Conservation (phyloP, 2,329 filamentous ascomycete species). For the Pseudogymnoascus sp. region DNA sequence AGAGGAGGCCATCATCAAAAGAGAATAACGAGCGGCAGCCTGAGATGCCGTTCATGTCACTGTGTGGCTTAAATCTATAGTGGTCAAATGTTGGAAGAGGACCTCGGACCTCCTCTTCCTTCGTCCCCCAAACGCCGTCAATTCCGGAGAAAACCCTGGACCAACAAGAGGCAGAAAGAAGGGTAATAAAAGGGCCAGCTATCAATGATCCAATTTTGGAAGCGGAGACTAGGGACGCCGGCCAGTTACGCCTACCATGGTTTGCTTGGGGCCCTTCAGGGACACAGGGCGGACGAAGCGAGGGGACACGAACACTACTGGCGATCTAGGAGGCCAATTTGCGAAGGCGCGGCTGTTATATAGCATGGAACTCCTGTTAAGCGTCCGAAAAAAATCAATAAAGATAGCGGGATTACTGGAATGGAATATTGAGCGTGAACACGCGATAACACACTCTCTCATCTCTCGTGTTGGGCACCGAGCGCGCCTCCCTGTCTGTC, state of each 20-base stretch:
- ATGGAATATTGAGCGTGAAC: neutral
- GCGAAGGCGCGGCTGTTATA: neutral
- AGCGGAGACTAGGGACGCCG: neutral
- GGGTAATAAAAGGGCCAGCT: slow-evolving; percentile 6
- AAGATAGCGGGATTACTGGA: neutral
- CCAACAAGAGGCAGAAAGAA: neutral
- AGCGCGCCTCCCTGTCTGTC: neutral
- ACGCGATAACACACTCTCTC: neutral
- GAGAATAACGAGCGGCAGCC: neutral
- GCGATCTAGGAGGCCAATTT: neutral
- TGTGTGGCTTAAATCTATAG: slow-evolving; percentile 6
- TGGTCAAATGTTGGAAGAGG: neutral
- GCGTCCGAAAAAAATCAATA: neutral
- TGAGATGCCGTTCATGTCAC: neutral
- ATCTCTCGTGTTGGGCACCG: neutral
- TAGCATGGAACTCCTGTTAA: neutral
- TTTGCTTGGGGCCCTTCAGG: slow-evolving; percentile 1
- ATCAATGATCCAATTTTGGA: slow-evolving; percentile 3
- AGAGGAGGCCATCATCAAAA: slow-evolving; percentile 1
- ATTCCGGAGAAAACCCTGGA: neutral
- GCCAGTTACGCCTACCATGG: neutral
- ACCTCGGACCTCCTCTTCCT: neutral
- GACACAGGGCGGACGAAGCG: slow-evolving; percentile 3
- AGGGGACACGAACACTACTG: neutral
- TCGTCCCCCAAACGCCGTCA: neutral